phyloP scores from a whole-genome alignment of 1,284 basidiomycete genomes.

The Cutaneotrichosporon dermatis region DNA sequence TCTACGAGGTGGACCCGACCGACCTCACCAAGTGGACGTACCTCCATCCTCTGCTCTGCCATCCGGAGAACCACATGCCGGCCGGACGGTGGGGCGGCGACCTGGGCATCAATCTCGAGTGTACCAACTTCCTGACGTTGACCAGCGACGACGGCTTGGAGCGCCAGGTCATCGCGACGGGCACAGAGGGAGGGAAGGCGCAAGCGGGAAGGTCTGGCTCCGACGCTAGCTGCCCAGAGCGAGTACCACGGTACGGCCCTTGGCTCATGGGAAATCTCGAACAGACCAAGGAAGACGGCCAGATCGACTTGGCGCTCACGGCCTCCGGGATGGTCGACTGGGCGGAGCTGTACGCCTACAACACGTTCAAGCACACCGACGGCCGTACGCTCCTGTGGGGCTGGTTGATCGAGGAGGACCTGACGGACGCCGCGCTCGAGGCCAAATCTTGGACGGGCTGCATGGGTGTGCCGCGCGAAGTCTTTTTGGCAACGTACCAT shows the following conservation, averaged over 20 bases:
- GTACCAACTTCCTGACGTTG: conserved; percentile 11
- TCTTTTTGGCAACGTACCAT: conserved; percentile 11
- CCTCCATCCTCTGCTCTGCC: conserved; percentile 9
- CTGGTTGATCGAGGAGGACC: conserved; percentile 24
- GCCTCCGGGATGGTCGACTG: conserved; percentile 19
- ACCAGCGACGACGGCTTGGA: neutral
- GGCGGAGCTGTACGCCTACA: conserved; percentile 19
- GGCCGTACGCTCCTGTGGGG: conserved; percentile 16
- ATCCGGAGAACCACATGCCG: conserved; percentile 2
- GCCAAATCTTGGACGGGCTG: conserved; percentile 21
- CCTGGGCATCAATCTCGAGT: conserved; percentile 25
- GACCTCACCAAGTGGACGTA: conserved; percentile 21
- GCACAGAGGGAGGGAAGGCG: conserved; percentile 7
- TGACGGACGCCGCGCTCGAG: conserved; percentile 8
- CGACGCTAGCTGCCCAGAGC: neutral
- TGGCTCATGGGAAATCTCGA: neutral
- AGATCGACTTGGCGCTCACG: neutral
- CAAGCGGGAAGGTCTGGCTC: neutral
- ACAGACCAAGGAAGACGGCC: neutral
- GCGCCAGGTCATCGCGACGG: neutral
- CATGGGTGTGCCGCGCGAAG: conserved; percentile 22
- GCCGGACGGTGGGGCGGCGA: conserved; percentile 14
- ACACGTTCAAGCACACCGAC: conserved; percentile 11
- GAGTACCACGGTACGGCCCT: neutral
- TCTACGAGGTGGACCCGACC: conserved; percentile 17